phyloP scores from a whole-genome alignment of 805 yeast species.

The Ogataea methylovora region DNA sequence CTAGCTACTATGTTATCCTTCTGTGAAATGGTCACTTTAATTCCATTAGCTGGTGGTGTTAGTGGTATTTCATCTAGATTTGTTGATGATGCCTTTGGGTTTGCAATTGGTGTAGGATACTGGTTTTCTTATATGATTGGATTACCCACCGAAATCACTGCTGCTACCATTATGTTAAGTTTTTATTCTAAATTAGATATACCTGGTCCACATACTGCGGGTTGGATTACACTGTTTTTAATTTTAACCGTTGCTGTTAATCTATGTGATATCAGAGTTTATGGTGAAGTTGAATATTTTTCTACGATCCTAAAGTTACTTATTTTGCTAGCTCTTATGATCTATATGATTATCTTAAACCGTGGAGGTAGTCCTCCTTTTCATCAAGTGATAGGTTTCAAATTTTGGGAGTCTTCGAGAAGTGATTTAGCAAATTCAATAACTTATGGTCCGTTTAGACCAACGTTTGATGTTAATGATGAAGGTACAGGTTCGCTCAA shows the following conservation, averaged over 20 bases:
- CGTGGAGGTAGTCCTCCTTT: slow-evolving; percentile 45
- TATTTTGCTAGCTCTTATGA: slow-evolving; percentile 43
- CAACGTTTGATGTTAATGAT: slow-evolving; percentile 61
- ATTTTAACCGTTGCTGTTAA: slow-evolving; percentile 40
- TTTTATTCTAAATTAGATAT: slow-evolving; percentile 54
- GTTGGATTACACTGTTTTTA: slow-evolving; percentile 59
- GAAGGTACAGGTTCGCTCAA: slow-evolving; percentile 41
- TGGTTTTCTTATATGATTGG: slow-evolving; percentile 69
- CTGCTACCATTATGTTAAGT: slow-evolving; percentile 68
- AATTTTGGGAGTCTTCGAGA: slow-evolving; percentile 54
- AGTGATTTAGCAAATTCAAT: slow-evolving; percentile 39
- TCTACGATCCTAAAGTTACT: slow-evolving; percentile 52
- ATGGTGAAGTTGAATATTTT: slow-evolving; percentile 68
- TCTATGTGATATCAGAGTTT: slow-evolving; percentile 59
- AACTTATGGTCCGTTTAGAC: slow-evolving; percentile 68
- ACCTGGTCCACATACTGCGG: slow-evolving; percentile 49
- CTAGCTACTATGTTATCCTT: slow-evolving; percentile 63
- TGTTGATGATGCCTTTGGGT: slow-evolving; percentile 73
- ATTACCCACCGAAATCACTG: slow-evolving; percentile 73
- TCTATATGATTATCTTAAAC: slow-evolving; percentile 60
- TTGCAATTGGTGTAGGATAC: slow-evolving; percentile 66
- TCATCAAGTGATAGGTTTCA: slow-evolving; percentile 48
- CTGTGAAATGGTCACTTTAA: slow-evolving; percentile 75
- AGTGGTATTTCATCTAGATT: slow-evolving; percentile 68
- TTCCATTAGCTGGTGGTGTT: slow-evolving; percentile 74